Evolutionary conservation across 2,329 filamentous ascomycete species (phyloP).

Genomic region (Verticillium isaacii): DNA sequence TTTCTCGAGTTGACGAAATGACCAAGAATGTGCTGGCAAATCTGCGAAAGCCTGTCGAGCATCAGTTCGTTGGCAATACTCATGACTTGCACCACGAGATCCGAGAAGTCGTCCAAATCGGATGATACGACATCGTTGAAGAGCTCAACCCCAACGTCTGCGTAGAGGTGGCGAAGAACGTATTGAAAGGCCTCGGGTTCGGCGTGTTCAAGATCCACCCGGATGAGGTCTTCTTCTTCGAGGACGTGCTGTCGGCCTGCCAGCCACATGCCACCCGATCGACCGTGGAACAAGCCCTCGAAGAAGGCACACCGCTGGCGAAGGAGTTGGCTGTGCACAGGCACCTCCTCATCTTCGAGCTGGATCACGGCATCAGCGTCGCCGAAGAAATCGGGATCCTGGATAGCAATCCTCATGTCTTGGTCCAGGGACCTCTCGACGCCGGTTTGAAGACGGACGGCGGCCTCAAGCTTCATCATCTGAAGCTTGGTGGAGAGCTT

Average conservation of each 20-base stretch:
- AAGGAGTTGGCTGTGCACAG: slow-evolving; percentile 72
- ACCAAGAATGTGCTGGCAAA: slow-evolving; percentile 81
- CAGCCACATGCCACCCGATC: slow-evolving; percentile 81
- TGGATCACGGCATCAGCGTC: slow-evolving; percentile 77
- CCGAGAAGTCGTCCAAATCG: slow-evolving; percentile 77
- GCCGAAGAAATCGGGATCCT: slow-evolving; percentile 66
- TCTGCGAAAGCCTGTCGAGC: slow-evolving; percentile 83
- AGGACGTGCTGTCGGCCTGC: slow-evolving; percentile 54
- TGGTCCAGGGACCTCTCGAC: slow-evolving; percentile 58
- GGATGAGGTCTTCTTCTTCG: slow-evolving; percentile 40
- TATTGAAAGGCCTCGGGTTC: slow-evolving; percentile 68
- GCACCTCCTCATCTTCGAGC: slow-evolving; percentile 66
- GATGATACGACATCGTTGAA: slow-evolving; percentile 72
- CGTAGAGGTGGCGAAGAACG: slow-evolving; percentile 77
- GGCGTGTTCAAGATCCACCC: slow-evolving; percentile 80
- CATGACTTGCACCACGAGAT: slow-evolving; percentile 88
- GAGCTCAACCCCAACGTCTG: slow-evolving; percentile 72
- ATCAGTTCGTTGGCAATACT: slow-evolving; percentile 89
- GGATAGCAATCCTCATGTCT: slow-evolving; percentile 68
- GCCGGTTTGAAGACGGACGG: slow-evolving; percentile 68
- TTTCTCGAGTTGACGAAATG: slow-evolving; percentile 83
- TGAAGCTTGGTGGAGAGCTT: slow-evolving; percentile 70
- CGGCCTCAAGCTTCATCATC: slow-evolving; percentile 67
- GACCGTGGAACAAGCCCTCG: slow-evolving; percentile 81
- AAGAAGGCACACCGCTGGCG: slow-evolving; percentile 91